Evolutionary conservation across 2,329 filamentous ascomycete species (phyloP), one percentile per base, ranked within the genome.

Genomic region (Curvularia sp.): DNA sequence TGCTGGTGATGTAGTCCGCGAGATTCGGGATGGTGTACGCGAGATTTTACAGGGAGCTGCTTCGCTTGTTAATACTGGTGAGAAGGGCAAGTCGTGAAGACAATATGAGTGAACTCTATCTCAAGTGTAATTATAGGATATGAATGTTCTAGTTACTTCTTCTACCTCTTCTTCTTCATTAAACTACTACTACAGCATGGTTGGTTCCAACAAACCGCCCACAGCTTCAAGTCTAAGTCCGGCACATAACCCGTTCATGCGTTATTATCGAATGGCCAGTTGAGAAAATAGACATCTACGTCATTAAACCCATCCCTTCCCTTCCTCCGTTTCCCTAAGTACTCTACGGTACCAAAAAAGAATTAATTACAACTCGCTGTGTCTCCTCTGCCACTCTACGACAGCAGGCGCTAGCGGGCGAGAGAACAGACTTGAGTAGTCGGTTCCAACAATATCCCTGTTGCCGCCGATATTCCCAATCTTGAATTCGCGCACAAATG

Each of bases 401-500:
- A 87, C 82, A 13, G 77, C 80, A 6, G 81, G 80, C 13, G 70
- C 65, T 53, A 81, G 58, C 44, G 81, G 81, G 60, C 79, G 70
- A 48, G 78, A 80, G 68, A 83, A 83, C 62, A 83, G 57, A 63
- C 69, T 70, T 60, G 83, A 83, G 78, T 89, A 90, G 72, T 91
- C 89, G 7, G 88, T 91, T 18, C 78, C 89, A 46, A 90, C 84
- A 38, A 95, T 84, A 33, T 84, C 85, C 72, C 86, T 81, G 75
- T 85, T 86, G n/a, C 90, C 89, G 68, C 90, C 87, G 2, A 88
- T 77, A 69, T 92, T 96, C 72, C 84, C 83, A 76, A 97, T 86
- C 81, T 92, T 94, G 82, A 97, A 91, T 53, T 87, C 76, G 49
- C 92, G 85, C 41, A 96, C 90, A 65, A 93, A 81, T 58, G 88